Evolutionary conservation across 345 rosid genomes (phyloP).

Genomic region (Corchorus capsularis): DNA sequence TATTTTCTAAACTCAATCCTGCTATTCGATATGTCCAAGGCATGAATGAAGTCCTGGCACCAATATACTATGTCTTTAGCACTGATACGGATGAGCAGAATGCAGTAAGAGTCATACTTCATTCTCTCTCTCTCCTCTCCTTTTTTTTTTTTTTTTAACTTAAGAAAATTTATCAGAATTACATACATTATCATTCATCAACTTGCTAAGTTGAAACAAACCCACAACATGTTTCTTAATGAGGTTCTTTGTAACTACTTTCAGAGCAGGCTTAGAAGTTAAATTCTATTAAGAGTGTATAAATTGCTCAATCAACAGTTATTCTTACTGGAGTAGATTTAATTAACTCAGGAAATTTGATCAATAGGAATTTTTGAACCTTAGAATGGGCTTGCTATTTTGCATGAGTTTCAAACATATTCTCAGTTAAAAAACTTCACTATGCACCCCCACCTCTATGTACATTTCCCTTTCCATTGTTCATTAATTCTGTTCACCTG

Average conservation of each 20-base stretch:
- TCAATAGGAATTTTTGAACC: background rate
- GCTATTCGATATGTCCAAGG: slow-evolving; percentile 79
- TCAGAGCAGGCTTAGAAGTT: background rate
- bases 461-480: too few relatives aligned
- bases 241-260: background rate
- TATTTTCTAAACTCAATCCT: slow-evolving; percentile 75
- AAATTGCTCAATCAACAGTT: background rate
- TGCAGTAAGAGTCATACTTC: slow-evolving; percentile 46
- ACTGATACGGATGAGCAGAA: slow-evolving; percentile 54
- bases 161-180: too few relatives aligned
- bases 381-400: background rate
- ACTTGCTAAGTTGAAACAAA: too few relatives aligned
- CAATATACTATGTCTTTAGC: slow-evolving; percentile 61
- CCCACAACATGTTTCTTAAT: too few relatives aligned
- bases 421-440: background rate
- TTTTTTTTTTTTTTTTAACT: too few relatives aligned
- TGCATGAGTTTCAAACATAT: background rate
- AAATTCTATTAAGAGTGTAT: background rate
- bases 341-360: background rate
- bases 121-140: background rate
- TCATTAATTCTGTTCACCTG: too few relatives aligned
- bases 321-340: background rate
- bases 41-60: slow-evolving; percentile 83
- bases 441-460: too few relatives aligned
- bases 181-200: too few relatives aligned